phyloP scores from a whole-genome alignment of 257 asterid genomes.

The Leonotis leonurus region DNA sequence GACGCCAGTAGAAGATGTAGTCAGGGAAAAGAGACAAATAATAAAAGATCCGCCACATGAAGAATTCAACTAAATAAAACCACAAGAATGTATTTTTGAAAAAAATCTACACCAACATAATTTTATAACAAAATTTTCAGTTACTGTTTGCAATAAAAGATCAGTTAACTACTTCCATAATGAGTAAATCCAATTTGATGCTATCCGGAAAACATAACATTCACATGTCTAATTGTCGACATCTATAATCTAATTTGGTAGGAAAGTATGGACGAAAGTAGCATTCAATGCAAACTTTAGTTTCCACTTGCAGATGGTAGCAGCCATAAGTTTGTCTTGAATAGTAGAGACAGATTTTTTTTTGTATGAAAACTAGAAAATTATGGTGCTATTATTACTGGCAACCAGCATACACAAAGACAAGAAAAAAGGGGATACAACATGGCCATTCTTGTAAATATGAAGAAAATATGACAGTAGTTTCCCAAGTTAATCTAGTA shows the following conservation, averaged over 20 bases:
- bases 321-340: not conserved
- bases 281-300: not conserved
- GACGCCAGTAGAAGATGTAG: slow-evolving; percentile 1
- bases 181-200: not conserved
- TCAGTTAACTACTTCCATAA: not conserved
- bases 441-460: not conserved
- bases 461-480: not conserved
- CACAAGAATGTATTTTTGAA: not conserved
- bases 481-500: not conserved
- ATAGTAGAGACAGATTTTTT: not conserved
- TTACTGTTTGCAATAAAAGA: not conserved
- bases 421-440: not conserved
- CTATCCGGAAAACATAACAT: not conserved
- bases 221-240: not conserved
- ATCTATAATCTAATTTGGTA: not conserved
- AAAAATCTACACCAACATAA: not conserved
- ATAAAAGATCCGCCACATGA: slow-evolving; percentile 5
- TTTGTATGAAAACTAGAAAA: not conserved
- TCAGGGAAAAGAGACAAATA: slow-evolving; percentile 2
- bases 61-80: no score
- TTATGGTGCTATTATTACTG: not conserved
- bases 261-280: not conserved
- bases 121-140: not conserved
- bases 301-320: not conserved
- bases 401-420: not conserved